Conservation (phyloP, 2,329 filamentous ascomycete species). For the Cryphonectria naterciae region DNA sequence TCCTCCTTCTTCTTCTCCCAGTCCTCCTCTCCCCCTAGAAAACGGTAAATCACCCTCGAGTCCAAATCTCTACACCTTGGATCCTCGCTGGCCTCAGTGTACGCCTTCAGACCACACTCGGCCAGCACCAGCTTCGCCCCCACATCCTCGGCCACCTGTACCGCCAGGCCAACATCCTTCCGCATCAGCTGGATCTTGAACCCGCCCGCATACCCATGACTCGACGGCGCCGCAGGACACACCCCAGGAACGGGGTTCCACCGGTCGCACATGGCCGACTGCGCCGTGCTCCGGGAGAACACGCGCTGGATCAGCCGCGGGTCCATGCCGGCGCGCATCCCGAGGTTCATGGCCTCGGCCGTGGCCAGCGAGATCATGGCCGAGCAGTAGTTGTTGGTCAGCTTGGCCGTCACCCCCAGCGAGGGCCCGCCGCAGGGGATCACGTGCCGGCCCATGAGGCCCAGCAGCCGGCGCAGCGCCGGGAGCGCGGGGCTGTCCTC, state of each 20-base stretch:
- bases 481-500: slow-evolving; percentile 43
- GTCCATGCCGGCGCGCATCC: slow-evolving; percentile 54
- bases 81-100: slow-evolving; percentile 55
- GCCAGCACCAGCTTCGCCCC: slow-evolving; percentile 55
- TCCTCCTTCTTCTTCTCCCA: slow-evolving; percentile 40
- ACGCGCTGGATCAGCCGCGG: slow-evolving; percentile 49
- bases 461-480: slow-evolving; percentile 48
- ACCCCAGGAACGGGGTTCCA: slow-evolving; percentile 42
- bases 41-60: slow-evolving; percentile 61
- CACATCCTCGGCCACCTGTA: slow-evolving; percentile 57
- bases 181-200: slow-evolving; percentile 64
- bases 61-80: slow-evolving; percentile 56
- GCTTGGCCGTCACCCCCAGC: slow-evolving; percentile 60
- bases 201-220: slow-evolving; percentile 47
- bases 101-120: slow-evolving; percentile 52
- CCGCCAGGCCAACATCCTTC: slow-evolving; percentile 60
- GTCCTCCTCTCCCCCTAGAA: slow-evolving; percentile 56
- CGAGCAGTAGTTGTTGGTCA: slow-evolving; percentile 65
- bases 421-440: slow-evolving; percentile 60
- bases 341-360: slow-evolving; percentile 63
- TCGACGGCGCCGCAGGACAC: slow-evolving; percentile 37
- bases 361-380: slow-evolving; percentile 62
- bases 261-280: slow-evolving; percentile 39
- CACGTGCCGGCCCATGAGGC: slow-evolving; percentile 56
- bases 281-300: slow-evolving; percentile 37